phyloP scores from a whole-genome alignment of 345 rosid genomes.

The Aquilaria malaccensis region DNA sequence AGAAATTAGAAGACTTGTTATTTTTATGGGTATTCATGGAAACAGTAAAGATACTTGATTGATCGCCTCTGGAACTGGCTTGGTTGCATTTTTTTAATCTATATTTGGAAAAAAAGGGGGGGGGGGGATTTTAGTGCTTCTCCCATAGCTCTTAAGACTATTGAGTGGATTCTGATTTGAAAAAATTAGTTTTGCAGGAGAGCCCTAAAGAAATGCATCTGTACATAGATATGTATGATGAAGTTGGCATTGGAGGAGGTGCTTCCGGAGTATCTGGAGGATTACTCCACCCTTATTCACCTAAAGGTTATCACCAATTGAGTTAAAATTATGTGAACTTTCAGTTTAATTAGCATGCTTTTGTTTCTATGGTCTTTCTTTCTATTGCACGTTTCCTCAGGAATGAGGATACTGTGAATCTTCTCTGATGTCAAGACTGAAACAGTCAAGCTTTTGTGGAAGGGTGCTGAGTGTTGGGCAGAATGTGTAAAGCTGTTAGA shows the following conservation, averaged over 20 bases:
- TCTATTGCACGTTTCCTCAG: not conserved
- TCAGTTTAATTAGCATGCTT: not conserved
- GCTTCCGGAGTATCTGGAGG: constrained; percentile 98
- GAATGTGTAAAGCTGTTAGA: constrained; percentile 64
- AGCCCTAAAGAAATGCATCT: constrained; percentile 42
- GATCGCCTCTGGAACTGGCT: no score
- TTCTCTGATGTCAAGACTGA: not conserved
- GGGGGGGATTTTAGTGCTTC: no score
- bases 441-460: constrained; percentile 82
- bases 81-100: no score
- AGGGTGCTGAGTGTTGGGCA: constrained; percentile 80
- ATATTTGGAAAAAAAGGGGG: no score
- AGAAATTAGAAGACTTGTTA: no score
- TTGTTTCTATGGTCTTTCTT: not conserved
- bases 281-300: constrained; percentile 89
- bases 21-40: no score
- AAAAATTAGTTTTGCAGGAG: constrained; percentile 31
- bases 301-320: constrained; percentile 48
- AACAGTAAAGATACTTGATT: no score
- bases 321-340: constrained; percentile 3
- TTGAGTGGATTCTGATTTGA: not conserved
- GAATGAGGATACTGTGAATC: not conserved
- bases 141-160: not conserved
- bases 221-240: constrained; percentile 71
- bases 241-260: constrained; percentile 86